Conservation (phyloP, 129 eudicot genomes). For the Lactuca saligna region DNA sequence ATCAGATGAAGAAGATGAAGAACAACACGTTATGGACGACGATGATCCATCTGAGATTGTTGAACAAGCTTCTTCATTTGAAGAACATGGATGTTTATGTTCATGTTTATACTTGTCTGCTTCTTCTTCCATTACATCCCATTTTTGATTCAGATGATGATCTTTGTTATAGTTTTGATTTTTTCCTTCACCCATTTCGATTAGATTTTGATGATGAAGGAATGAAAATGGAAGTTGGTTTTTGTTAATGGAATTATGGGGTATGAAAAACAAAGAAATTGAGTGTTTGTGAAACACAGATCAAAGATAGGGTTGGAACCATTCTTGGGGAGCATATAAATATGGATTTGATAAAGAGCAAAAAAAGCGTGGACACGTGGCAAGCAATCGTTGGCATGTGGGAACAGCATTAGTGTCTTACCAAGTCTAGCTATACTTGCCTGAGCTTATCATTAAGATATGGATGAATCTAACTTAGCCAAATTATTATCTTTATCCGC, state of each 20-base stretch:
- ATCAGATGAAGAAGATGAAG: slow-evolving; percentile 51
- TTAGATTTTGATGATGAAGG: slow-evolving; percentile 16
- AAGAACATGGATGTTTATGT: slow-evolving; percentile 29
- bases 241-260: neutral
- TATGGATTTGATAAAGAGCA: slow-evolving; percentile 23
- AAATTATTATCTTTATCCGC: slow-evolving; percentile 12
- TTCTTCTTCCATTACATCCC: slow-evolving; percentile 13
- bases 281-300: slow-evolving; percentile 34
- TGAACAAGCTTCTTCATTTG: slow-evolving; percentile 36
- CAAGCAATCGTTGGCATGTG: slow-evolving; percentile 20
- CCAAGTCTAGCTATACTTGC: slow-evolving; percentile 26
- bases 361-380: slow-evolving; percentile 35
- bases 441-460: slow-evolving; percentile 22
- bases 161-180: slow-evolving; percentile 6
- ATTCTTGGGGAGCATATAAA: slow-evolving; percentile 43
- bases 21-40: slow-evolving; percentile 17
- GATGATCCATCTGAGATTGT: slow-evolving; percentile 33
- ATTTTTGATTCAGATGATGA: slow-evolving; percentile 13
- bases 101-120: slow-evolving; percentile 14
- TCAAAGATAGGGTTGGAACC: slow-evolving; percentile 35
- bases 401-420: slow-evolving; percentile 23
- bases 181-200: slow-evolving; percentile 23
- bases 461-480: slow-evolving; percentile 22
- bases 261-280: slow-evolving; percentile 6
- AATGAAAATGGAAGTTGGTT: neutral